phyloP scores from a whole-genome alignment of 345 rosid genomes.

The Cardiospermum halicacabum region DNA sequence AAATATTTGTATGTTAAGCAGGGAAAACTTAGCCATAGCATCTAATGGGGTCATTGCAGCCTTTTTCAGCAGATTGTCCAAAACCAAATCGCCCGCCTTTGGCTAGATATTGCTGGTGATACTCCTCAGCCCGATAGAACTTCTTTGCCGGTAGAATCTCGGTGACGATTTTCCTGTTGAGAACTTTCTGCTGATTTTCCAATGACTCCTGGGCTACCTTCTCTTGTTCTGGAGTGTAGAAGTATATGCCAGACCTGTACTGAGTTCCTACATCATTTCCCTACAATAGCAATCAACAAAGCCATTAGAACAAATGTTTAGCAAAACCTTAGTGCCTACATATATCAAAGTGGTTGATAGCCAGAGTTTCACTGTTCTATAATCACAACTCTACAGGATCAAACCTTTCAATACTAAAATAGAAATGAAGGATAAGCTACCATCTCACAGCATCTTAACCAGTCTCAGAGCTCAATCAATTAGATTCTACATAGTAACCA shows the following conservation, averaged over 20 bases:
- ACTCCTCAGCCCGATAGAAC: constrained; percentile 87
- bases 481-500: not conserved
- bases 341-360: not conserved
- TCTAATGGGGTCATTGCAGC: constrained; percentile 86
- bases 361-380: not conserved
- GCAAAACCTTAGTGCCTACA: too few species aligned
- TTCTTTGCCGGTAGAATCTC: constrained; percentile 86
- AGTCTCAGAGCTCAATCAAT: not conserved
- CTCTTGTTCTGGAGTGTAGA: constrained; percentile 83
- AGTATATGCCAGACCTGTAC: constrained; percentile 86
- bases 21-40: constrained; percentile 67
- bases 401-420: not conserved
- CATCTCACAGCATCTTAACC: not conserved
- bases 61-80: constrained; percentile 69
- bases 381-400: not conserved
- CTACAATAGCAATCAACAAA: constrained; percentile 30
- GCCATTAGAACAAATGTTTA: too few species aligned
- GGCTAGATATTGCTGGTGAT: constrained; percentile 88
- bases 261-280: constrained; percentile 92
- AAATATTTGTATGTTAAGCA: constrained; percentile 5
- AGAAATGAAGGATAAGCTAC: not conserved
- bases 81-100: constrained; percentile 85
- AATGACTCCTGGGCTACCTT: constrained; percentile 57
- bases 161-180: constrained; percentile 66
- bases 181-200: constrained; percentile 55